Conservation (phyloP, 768 basidiomycete genomes). For the Cubamyces sp. region DNA sequence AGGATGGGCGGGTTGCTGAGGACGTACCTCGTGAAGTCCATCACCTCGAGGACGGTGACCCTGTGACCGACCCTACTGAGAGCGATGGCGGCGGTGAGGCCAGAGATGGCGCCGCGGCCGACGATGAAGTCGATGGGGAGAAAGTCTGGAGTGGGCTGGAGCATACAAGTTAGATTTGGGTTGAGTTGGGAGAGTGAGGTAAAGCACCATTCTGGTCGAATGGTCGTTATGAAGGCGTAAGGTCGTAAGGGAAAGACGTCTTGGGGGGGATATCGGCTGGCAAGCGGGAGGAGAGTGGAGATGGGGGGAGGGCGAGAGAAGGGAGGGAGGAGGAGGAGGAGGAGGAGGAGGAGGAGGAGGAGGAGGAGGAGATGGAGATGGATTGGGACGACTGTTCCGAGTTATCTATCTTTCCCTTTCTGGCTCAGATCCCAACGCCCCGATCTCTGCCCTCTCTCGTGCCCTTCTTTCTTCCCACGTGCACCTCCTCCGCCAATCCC, state of each 20-base stretch:
- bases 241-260: background rate
- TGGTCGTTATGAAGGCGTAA: background rate
- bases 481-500: too few species aligned
- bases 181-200: background rate
- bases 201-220: slow-evolving; percentile 9
- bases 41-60: slow-evolving; percentile 39
- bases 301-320: too few species aligned
- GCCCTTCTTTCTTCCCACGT: too few species aligned
- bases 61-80: slow-evolving; percentile 42
- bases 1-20: background rate
- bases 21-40: slow-evolving; percentile 31
- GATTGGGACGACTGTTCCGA: too few species aligned
- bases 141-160: slow-evolving; percentile 21
- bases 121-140: slow-evolving; percentile 37
- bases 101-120: slow-evolving; percentile 39
- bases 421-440: background rate
- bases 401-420: too few species aligned
- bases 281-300: too few species aligned
- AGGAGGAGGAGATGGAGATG: background rate
- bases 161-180: background rate
- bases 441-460: background rate
- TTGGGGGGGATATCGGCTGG: too few species aligned
- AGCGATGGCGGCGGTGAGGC: slow-evolving; percentile 40
- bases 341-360: background rate
- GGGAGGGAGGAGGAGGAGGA: background rate